Conservation (phyloP, 108 stramenopile genomes). For the Schizochytrium sp. region DNA sequence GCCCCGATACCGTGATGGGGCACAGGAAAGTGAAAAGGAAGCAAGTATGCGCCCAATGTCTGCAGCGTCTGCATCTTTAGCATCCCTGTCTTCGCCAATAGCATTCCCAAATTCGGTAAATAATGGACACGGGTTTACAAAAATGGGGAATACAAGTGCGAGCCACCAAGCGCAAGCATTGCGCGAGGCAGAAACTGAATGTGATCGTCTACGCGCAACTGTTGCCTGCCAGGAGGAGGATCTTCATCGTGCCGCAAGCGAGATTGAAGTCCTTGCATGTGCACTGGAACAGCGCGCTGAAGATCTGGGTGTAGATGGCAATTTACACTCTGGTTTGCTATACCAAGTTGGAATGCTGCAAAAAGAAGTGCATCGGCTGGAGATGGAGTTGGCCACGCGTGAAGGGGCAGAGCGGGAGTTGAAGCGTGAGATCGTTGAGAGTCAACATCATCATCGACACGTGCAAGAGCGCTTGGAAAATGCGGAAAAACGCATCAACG, state of each 20-base stretch:
- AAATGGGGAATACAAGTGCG: neutral
- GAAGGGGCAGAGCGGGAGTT: slow-evolving; percentile 25
- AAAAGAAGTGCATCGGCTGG: slow-evolving; percentile 35
- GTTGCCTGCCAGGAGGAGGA: slow-evolving; percentile 56
- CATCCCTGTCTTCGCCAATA: too few species aligned
- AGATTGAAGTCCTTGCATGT: slow-evolving; percentile 33
- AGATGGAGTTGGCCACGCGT: slow-evolving; percentile 23
- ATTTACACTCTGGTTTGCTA: slow-evolving; percentile 24
- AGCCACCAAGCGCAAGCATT: neutral
- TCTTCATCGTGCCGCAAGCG: slow-evolving; percentile 39
- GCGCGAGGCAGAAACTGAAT: neutral
- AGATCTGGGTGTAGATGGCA: slow-evolving; percentile 34
- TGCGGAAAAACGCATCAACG: neutral
- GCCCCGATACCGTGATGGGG: too few species aligned
- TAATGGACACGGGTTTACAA: neutral
- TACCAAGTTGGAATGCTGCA: slow-evolving; percentile 53
- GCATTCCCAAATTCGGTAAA: too few species aligned
- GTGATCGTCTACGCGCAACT: neutral
- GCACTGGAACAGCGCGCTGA: slow-evolving; percentile 61
- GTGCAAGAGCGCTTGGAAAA: neutral
- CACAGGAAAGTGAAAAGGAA: too few species aligned
- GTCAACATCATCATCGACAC: neutral
- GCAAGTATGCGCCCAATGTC: too few species aligned
- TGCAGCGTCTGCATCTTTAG: too few species aligned
- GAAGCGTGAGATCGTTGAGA: slow-evolving; percentile 9